These are phyloP conservation scores for Pseudogymnoascus sp. DNA, from an alignment of 2,329 filamentous ascomycete genomes.

Conservation along the genomic window DNA sequence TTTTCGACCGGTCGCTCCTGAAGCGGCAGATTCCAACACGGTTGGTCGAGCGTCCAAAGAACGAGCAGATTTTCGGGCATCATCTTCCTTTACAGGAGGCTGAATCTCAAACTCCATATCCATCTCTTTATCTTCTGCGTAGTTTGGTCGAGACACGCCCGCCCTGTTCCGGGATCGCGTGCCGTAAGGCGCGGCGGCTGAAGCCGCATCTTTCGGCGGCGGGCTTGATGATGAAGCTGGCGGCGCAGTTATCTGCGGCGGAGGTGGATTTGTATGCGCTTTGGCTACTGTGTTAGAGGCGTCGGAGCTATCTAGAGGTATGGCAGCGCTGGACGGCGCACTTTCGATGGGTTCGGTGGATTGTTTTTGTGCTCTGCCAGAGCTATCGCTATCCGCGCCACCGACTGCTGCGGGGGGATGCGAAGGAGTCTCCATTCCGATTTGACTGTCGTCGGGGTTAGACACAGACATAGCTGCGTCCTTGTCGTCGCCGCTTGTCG, in stretches of 20 bases:
- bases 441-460: background rate
- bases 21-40: slow-evolving; percentile 18
- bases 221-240: slow-evolving; percentile 1
- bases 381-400: background rate
- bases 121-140: slow-evolving; percentile 87
- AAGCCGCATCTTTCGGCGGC: slow-evolving; percentile 2
- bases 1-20: slow-evolving; percentile 36
- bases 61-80: slow-evolving; percentile 51
- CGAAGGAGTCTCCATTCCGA: background rate
- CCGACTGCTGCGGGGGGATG: background rate
- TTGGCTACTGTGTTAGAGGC: background rate
- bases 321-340: background rate
- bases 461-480: background rate
- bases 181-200: slow-evolving; percentile 52
- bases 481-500: background rate
- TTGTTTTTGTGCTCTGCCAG: background rate
- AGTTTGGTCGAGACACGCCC: slow-evolving; percentile 77
- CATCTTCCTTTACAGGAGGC: slow-evolving; percentile 49
- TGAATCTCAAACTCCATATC: slow-evolving; percentile 81
- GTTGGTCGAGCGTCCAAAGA: slow-evolving; percentile 25
- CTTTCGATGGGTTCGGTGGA: background rate
- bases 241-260: background rate
- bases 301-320: background rate
- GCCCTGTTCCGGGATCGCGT: slow-evolving; percentile 89
- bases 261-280: background rate